Percentiles rank a stretch among this genome's conserved stretches.
phyloP scores from a whole-genome alignment of 768 basidiomycete species.

The Hericium alpestre region DNA sequence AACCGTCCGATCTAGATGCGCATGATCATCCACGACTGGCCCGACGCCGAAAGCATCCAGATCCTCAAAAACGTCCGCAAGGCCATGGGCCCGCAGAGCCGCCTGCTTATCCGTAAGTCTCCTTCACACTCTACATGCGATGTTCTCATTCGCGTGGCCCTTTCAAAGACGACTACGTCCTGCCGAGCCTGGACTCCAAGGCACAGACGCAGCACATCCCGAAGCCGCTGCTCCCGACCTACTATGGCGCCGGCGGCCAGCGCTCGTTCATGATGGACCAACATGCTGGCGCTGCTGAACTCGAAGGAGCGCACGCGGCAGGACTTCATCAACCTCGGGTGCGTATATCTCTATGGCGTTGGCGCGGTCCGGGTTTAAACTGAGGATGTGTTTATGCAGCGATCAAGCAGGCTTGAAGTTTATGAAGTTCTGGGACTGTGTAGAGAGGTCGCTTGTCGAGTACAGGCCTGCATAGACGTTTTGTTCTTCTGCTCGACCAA shows the following conservation, averaged over 20 bases:
- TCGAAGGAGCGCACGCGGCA: neutral
- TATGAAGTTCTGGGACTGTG: slow-evolving; percentile 8
- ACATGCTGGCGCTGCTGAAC: neutral
- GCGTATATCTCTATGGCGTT: neutral
- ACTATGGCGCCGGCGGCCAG: neutral
- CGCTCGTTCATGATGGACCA: neutral
- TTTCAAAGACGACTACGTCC: neutral
- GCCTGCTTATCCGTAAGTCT: neutral
- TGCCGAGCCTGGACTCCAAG: neutral
- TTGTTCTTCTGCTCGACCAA: too few relatives aligned
- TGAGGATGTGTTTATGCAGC: neutral
- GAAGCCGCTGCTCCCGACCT: neutral
- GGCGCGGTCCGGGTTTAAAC: neutral
- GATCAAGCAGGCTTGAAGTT: neutral
- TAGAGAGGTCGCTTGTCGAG: slow-evolving; percentile 4
- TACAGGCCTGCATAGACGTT: neutral
- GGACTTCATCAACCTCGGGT: neutral
- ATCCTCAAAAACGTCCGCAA: neutral
- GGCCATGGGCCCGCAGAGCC: neutral
- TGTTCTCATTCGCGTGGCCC: neutral
- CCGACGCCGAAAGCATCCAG: neutral
- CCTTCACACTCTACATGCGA: too few relatives aligned
- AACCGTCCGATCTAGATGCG: neutral
- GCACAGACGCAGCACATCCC: neutral
- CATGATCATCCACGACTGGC: neutral